These are phyloP conservation scores for Vigna reflexopilosa DNA, from an alignment of 306 rosid genomes.

Conservation along the genomic window DNA sequence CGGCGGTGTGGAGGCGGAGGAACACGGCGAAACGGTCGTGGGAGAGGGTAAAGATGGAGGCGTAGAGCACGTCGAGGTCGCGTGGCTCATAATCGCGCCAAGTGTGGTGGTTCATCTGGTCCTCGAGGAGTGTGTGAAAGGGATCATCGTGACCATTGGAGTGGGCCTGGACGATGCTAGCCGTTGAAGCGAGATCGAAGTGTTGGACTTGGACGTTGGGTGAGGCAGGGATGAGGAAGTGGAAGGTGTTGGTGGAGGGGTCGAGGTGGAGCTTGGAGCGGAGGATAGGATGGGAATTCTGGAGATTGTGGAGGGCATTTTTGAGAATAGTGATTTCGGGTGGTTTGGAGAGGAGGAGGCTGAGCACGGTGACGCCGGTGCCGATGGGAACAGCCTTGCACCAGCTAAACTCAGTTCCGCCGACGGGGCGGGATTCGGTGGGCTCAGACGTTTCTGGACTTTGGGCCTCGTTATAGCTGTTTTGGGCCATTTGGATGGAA, in stretches of 20 bases:
- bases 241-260: constrained; percentile 50
- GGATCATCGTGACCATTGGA: constrained; percentile 40
- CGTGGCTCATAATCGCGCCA: constrained; percentile 52
- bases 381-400: constrained; percentile 85
- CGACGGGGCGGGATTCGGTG: constrained; percentile 56
- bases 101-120: constrained; percentile 66
- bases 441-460: constrained; percentile 30
- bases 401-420: constrained; percentile 96
- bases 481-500: constrained; percentile 50
- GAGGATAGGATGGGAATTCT: constrained; percentile 83
- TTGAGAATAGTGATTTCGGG: constrained; percentile 60
- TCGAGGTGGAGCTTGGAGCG: constrained; percentile 72
- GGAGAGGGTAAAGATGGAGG: constrained; percentile 53
- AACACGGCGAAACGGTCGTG: constrained; percentile 55
- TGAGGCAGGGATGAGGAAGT: constrained; percentile 50
- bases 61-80: constrained; percentile 58
- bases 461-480: background rate
- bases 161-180: constrained; percentile 50
- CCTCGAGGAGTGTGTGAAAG: constrained; percentile 72
- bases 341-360: constrained; percentile 75
- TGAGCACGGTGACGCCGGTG: constrained; percentile 83
- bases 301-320: constrained; percentile 69
- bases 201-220: constrained; percentile 62
- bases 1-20: constrained; percentile 78
- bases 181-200: constrained; percentile 67